Conservation (phyloP, 805 yeast genomes). For the Ogataea nitratoaversa region DNA sequence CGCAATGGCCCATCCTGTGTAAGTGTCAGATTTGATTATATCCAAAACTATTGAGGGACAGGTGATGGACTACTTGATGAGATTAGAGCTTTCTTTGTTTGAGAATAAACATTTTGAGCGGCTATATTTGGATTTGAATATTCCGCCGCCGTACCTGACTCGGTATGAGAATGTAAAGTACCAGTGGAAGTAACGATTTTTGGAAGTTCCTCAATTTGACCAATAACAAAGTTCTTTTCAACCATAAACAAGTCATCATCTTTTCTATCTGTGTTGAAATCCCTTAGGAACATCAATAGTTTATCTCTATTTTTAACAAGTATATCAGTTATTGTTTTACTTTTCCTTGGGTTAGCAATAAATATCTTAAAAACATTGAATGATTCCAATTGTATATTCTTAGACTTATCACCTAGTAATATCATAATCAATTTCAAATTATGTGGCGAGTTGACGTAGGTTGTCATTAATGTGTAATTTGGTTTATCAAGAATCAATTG, state of each 20-base stretch:
- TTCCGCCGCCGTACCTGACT: not conserved
- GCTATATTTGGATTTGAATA: constrained; percentile 13
- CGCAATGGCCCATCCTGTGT: no score
- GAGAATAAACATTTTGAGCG: constrained; percentile 18
- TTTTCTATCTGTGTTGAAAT: constrained; percentile 56
- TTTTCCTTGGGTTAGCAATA: constrained; percentile 92
- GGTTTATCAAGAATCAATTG: constrained; percentile 67
- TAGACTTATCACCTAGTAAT: constrained; percentile 79
- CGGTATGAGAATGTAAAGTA: constrained; percentile 5
- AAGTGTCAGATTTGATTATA: no score
- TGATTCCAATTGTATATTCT: constrained; percentile 84
- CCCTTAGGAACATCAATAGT: constrained; percentile 62
- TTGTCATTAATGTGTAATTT: constrained; percentile 67
- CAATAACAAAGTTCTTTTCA: constrained; percentile 77
- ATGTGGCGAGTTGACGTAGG: constrained; percentile 75
- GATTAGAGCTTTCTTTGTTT: constrained; percentile 13
- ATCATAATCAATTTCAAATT: constrained; percentile 86
- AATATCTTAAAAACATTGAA: constrained; percentile 92
- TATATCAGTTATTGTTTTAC: constrained; percentile 75
- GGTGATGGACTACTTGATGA: constrained; percentile 1
- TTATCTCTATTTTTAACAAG: constrained; percentile 79
- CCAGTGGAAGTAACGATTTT: constrained; percentile 36
- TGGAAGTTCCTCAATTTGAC: constrained; percentile 69
- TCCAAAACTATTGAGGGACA: not conserved
- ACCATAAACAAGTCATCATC: constrained; percentile 66